phyloP scores from a whole-genome alignment of 768 basidiomycete species.

The Solioccasus polychromus region DNA sequence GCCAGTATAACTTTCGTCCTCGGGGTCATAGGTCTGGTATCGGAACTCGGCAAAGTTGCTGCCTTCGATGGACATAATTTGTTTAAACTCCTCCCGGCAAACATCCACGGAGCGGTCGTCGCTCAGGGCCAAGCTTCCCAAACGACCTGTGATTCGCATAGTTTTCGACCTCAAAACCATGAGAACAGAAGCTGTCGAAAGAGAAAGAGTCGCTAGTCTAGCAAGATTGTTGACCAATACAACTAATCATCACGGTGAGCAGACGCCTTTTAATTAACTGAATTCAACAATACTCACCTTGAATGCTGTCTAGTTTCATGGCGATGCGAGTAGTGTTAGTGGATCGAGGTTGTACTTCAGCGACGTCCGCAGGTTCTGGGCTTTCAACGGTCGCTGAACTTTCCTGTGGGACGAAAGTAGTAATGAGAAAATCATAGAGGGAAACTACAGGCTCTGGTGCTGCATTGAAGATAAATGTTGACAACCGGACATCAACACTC shows the following conservation, averaged over 20 bases:
- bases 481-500: constrained; percentile 80
- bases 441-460: constrained; percentile 89
- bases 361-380: constrained; percentile 7
- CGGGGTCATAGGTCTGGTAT: constrained; percentile 87
- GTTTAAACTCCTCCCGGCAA: constrained; percentile 68
- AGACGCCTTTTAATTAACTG: background rate
- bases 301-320: constrained; percentile 80
- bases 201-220: constrained; percentile 80
- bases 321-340: constrained; percentile 72
- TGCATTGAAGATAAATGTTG: constrained; percentile 85
- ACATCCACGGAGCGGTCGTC: constrained; percentile 61
- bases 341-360: constrained; percentile 5
- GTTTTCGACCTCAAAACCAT: constrained; percentile 70
- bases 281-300: constrained; percentile 47
- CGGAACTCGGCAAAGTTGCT: constrained; percentile 90
- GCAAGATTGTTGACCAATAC: constrained; percentile 67
- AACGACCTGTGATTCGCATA: constrained; percentile 72
- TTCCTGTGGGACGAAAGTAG: constrained; percentile 74
- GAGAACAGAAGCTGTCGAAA: constrained; percentile 87
- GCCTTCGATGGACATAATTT: constrained; percentile 90
- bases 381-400: constrained; percentile 7
- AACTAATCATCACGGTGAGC: constrained; percentile 44
- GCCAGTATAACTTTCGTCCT: constrained; percentile 65
- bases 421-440: constrained; percentile 96
- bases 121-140: constrained; percentile 79